These are phyloP conservation scores for Acanthamoeba culbertsoni DNA, from an alignment of 208 protist genomes.

Conservation along the genomic window DNA sequence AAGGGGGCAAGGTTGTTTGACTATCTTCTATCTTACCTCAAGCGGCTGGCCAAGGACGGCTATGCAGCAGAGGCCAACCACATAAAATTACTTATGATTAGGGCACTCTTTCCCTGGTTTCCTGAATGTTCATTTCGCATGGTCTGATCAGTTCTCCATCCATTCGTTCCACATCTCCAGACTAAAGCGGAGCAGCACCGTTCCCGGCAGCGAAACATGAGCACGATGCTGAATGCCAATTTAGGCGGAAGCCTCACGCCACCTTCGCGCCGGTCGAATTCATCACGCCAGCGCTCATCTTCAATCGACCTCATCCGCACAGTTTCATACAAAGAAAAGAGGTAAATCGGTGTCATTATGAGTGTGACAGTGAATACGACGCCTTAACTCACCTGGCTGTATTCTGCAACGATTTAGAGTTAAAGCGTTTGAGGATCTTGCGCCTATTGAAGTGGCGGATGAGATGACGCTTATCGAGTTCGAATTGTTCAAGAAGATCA, in stretches of 20 bases:
- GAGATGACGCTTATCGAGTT: conserved; percentile 48
- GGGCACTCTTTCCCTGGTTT: background rate
- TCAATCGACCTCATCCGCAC: conserved; percentile 43
- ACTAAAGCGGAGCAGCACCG: background rate
- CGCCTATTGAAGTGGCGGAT: conserved; percentile 23
- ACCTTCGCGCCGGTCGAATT: background rate
- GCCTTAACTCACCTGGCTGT: background rate
- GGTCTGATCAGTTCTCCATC: too few relatives aligned
- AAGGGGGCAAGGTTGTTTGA: conserved; percentile 31
- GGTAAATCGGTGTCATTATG: background rate
- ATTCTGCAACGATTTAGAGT: background rate
- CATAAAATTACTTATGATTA: conserved; percentile 9
- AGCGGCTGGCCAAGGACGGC: background rate
- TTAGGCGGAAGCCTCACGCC: background rate
- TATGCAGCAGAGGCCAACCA: conserved; percentile 1
- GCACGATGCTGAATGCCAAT: background rate
- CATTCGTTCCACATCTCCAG: background rate
- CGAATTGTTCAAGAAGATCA: conserved; percentile 10
- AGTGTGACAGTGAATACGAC: background rate
- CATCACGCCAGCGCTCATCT: background rate
- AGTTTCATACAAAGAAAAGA: conserved; percentile 40
- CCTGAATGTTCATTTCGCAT: too few relatives aligned
- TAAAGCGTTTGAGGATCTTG: background rate
- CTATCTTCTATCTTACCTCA: background rate
- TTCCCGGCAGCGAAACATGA: background rate